A percentile compares a stretch with the other conserved stretches of the same genome.
These are phyloP conservation scores for Laburnicola sp. DNA, from an alignment of 2,329 filamentous ascomycete species.

Conservation along the genomic window DNA sequence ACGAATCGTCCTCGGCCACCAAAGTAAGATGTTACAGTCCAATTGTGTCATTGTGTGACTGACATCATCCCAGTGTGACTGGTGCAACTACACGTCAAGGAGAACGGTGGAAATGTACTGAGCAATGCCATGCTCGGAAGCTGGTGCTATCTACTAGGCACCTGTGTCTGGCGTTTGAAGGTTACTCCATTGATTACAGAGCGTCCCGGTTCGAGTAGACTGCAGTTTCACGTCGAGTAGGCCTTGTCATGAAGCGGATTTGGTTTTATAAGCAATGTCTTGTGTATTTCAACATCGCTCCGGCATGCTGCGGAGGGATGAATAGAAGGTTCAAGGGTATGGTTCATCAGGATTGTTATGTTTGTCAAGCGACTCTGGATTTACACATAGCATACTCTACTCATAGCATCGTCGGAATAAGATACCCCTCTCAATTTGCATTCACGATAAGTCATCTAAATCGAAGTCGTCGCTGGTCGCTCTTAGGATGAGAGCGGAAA, in stretches of 20 bases:
- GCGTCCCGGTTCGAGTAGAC: no score
- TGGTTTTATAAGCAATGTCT: not conserved
- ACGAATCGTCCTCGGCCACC: constrained; percentile 75
- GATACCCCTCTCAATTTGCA: constrained; percentile 26
- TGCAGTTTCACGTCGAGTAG: no score
- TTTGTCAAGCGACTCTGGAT: constrained; percentile 2
- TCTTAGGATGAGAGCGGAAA: no score
- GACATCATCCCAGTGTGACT: constrained; percentile 40
- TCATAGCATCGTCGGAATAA: constrained; percentile 20
- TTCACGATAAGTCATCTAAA: not conserved
- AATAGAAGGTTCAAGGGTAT: not conserved
- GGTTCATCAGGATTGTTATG: not conserved
- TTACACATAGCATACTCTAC: constrained; percentile 6
- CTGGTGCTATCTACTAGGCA: no score
- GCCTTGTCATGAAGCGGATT: no score
- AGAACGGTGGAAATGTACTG: constrained; percentile 43
- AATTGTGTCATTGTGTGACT: not conserved
- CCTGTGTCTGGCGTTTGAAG: no score
- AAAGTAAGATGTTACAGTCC: constrained; percentile 40
- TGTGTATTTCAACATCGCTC: not conserved
- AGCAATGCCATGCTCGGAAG: not conserved
- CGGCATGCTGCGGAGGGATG: not conserved
- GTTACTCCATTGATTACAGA: no score
- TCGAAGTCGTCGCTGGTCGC: no score
- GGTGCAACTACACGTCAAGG: constrained; percentile 45